Base-by-base conservation (phyloP, 495 filamentous ascomycete genomes). In the Bryoglossum gracile region DNA sequence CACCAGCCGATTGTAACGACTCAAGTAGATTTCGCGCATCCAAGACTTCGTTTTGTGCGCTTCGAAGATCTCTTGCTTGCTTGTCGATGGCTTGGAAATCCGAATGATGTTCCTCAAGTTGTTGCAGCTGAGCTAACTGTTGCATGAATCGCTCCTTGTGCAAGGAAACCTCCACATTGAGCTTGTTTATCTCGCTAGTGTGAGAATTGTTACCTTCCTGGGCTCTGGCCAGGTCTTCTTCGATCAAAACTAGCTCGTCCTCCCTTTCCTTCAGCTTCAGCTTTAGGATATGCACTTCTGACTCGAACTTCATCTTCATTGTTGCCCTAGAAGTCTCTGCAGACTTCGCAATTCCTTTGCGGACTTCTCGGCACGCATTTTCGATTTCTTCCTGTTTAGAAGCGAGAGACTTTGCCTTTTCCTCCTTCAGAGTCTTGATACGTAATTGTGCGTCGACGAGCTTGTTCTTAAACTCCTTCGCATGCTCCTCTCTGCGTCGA, bases 131-230 rank as follows among this genome's bases (percentile, higher is more conserved):
- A 10, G 36, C 41, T 18, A 50, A 48, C 37, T 61, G 51, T 13
- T 43, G 45, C n/a, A 53, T 52, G 55, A 60, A 60, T 32, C 46
- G 40, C 42, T 65, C 53, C 24, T 50, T 46, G 40, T 34, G 49
- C 3, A 24, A 3, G 13, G 28, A 28, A 6, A 63, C 25, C 22
- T 61, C 50, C 34, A 55, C 35, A 8, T 53, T 49, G 1, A 45
- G 38, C n/a, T 40, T 47, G 45, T 28, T 51, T 40, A 33, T 34
- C 24, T 21, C 58, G 37, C 34, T 52, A 47, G 9, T 50, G 46
- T 56, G 38, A 1, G 4, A 11, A 6, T 18, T 25, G 13, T 56
- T 46, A 23, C 32, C 52, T 19, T 32, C 17, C 33, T 40, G 58
- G n/a, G 10, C 47, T 50, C 40, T 55, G 40, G 11, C 52, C 44